Base-by-base conservation (phyloP, 441 rosid species). In the Biscutella laevigata region DNA sequence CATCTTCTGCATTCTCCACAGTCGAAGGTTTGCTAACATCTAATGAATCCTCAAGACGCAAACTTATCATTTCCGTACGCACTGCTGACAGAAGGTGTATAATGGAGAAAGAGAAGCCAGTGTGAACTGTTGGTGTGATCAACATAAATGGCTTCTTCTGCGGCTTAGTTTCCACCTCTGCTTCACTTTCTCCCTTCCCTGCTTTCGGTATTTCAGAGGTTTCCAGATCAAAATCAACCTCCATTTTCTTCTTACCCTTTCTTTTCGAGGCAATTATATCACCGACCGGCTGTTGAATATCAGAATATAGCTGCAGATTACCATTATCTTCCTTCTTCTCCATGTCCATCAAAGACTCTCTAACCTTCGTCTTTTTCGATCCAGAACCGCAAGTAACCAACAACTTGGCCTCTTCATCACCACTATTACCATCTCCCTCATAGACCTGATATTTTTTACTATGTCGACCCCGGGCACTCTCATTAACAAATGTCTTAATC, bases 71-170 rank as follows among this genome's bases (percentile, higher is more conserved):
- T 24, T 94, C 91, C 78, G 79, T 54, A 50, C 97, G 95, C 57
- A 94, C 96, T 15, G 99, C 94, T 26, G 99, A 76, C 57, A 94
- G 96, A 69, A 94, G 97, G 72, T 94, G 99, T 38, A 94, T 68
- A 45, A 94, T 76, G 37, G 99, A 89, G 80, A 94, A 94, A 22
- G 97, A 89, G 74, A 94, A 89, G 51, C 95, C 88, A 20, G 94
- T 74, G 64, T 84, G 95, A 68, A 87, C 94, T 15, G 99, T 87
- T 3, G 99, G 99, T 14, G 88, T 87, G 55, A 94, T 89, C 67
- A 88, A 81, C 34, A 78, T 74, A 74, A 79, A 89, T 4, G 94
- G 81, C 66, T 89, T 94, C 75, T 86, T 94, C 69, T 74, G 84
- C 21, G 83, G 91, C 58, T 82, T 81, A 25, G 64, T 75, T 74